Evolutionary conservation across 2,329 filamentous ascomycete species (phyloP), one percentile per base, ranked within the genome.

Genomic region (Colletotrichum sp.): DNA sequence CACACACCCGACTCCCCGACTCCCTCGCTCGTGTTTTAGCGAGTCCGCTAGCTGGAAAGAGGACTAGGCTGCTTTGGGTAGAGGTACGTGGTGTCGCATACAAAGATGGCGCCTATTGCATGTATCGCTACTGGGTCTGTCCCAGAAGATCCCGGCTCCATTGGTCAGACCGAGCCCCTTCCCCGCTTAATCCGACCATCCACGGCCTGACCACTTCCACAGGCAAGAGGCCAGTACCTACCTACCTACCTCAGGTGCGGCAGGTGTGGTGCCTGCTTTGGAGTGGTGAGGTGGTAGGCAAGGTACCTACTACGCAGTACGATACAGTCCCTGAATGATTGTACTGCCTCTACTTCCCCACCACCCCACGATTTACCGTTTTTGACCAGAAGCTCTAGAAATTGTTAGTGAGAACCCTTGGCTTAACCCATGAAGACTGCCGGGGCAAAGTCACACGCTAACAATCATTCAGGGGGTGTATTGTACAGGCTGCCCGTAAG

Each of bases 21-120:
- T 72, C 64, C 32, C 70, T 75, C 73, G 73, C 70, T 73, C 64
- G 64, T 73, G 70, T 76, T 76, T 73, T 76, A 68, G 73, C 64
- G 70, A 76, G 39, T 10, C 24, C 18, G 64, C 73, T 65, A 73
- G 52, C 57, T 59, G 21, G 6, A 60, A 68, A 57, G 26, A 30
- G 30, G 8, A 6, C 68, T 76, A 77, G 68, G 10, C 60, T 72
- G 57, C 60, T 26, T 71, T 8, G 21, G 59, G 76, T 77, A 73
- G 64, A 76, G 66, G 36, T 71, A 78, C 77, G 24, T 30, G n/a
- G 21, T 21, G 21, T 68, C 39, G 57, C 28, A 77, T 68, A 62
- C 49, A 68, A 9, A 34, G 12, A 55, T 71, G 70, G 77, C 77
- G 24, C 55, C 63, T 73, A 26, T 66, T 59, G 66, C 62, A 66